Base-by-base conservation (phyloP, 1,139 yeast genomes). In the Pichia sp. region DNA sequence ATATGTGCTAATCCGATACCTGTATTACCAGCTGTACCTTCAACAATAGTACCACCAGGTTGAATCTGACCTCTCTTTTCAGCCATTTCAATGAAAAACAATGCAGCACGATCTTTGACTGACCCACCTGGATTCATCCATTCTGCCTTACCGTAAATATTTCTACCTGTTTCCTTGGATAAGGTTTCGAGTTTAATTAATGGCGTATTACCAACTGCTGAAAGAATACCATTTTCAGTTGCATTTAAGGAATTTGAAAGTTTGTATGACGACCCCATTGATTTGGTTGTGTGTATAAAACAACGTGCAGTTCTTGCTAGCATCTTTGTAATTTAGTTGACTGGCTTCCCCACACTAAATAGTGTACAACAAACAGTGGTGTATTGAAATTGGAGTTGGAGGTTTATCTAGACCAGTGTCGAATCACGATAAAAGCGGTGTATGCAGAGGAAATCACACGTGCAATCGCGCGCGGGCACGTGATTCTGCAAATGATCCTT, bases 51-150 rank as follows among this genome's bases (percentile, higher is more conserved):
- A 26, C 71, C 72, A 50, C 65, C 95, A 1, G 85, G 79, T 51
- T 70, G 65, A 49, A 62, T 60, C 51, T 76, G 68, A 1, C 95
- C 95, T 53, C 72, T 73, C 41, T 68, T 65, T 63, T 89, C 96
- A 26, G 96, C 96, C 58, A 85, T 90, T 59, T 83, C 75, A 50
- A 88, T 72, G 49, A 89, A 74, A 60, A 72, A 87, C 43, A 85
- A 70, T 0, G 96, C 96, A 8, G 96, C 96, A 51, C 97, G 75
- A 64, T 88, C 97, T 64, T 88, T 88, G 52, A 89, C 89, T 7
- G 95, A 84, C 0, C 96, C 97, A 43, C 96, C 96, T 2, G 97
- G 97, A 67, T 89, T 88, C 84, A 85, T 85, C 69, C 81, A 85
- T 68, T 88, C 97, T 15, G 95, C 95, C 64, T 88, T 88, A 45